These are phyloP conservation scores for Eucalyptus caleyi DNA, from an alignment of 345 rosid genomes.

Conservation along the genomic window DNA sequence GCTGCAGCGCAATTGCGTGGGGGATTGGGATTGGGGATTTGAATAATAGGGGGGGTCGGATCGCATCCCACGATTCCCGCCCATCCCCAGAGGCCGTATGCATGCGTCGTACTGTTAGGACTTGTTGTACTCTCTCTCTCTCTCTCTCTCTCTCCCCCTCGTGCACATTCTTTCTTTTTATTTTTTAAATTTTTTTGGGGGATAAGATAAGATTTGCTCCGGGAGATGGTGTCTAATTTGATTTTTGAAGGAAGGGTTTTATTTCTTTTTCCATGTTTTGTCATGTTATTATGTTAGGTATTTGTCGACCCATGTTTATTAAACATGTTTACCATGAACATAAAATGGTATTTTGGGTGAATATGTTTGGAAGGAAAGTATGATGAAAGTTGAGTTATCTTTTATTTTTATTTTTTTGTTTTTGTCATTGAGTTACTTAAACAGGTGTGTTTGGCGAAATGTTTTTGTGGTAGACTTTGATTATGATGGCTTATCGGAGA, in stretches of 20 bases:
- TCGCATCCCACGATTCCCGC: neutral
- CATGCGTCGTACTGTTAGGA: neutral
- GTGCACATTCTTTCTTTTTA: neutral
- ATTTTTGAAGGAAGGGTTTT: neutral
- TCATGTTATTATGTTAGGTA: neutral
- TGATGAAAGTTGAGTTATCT: neutral
- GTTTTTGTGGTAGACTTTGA: neutral
- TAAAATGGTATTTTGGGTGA: neutral
- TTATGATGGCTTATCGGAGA: neutral
- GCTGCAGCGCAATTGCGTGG: neutral
- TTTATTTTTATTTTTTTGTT: too few relatives aligned
- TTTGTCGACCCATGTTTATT: neutral
- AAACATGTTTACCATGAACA: neutral
- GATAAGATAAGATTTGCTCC: neutral
- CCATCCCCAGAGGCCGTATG: neutral
- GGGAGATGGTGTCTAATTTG: neutral
- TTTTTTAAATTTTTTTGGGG: fast-evolving
- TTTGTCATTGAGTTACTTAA: neutral
- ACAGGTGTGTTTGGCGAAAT: neutral
- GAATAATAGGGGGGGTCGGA: neutral
- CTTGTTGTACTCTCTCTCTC: neutral
- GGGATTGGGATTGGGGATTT: neutral
- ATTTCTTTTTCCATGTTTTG: neutral
- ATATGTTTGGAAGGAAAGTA: neutral
- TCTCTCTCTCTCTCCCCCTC: neutral